Evolutionary conservation across 768 basidiomycete species (phyloP), one percentile per base, ranked within the genome.

Genomic region (Paxillus ammoniavirescens): DNA sequence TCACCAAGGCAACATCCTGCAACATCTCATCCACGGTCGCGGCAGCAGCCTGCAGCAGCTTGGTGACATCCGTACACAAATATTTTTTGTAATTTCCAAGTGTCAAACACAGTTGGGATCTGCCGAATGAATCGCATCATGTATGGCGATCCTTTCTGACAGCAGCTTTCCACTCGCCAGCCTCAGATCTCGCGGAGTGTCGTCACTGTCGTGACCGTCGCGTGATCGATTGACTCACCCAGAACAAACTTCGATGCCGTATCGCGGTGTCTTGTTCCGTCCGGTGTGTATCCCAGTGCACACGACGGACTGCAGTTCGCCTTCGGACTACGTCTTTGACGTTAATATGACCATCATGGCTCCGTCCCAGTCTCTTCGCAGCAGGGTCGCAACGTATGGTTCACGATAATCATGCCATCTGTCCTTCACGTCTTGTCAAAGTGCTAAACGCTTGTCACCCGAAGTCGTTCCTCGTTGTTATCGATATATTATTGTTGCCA

Each of bases 401-500:
- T 8, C 15, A 31, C 17, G 21, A 17, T 21, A 21, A 21, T 21
- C 21, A 21, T 21, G 49, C 6, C 23, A 26, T 26, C 23, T 26
- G 26, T 26, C 31, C 31, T 8, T 31, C 13, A 35, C 5, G 10
- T 35, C 35, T 35, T 42, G 50, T 33, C 49, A 51, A 49, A 50
- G 8, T n/a, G 8, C 18, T 42, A 21, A 47, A 47, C 48, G 17
- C 28, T 28, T 44, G 42, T 28, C 36, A 51, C 17, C 21, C 13
- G 17, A 35, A 23, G 8, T 41, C n/a, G 28, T 30, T 21, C 28
- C 35, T 42, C 21, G 35, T 45, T 33, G 43, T 60, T 55, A 21
- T 45, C 21, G 40, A 47, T 26, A 26, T 26, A 26, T 4, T 2
- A 26, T 35, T 37, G 56, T 59, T 59, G 50, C 42, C 52, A 58